phyloP scores from a whole-genome alignment of 2,329 filamentous ascomycete species.

The Verticillium longisporum region DNA sequence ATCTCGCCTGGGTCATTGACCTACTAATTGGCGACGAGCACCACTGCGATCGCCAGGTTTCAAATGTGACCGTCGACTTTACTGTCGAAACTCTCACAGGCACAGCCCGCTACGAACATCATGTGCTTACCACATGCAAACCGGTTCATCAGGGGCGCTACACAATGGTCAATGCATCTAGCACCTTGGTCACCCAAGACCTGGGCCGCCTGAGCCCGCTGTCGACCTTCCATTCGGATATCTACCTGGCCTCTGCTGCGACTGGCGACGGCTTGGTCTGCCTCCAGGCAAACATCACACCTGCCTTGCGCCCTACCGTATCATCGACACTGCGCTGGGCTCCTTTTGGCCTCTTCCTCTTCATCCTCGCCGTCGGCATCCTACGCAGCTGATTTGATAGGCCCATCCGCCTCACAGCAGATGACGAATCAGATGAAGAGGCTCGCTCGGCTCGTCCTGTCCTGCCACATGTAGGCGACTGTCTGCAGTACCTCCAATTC shows the following conservation, averaged over 20 bases:
- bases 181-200: constrained; percentile 3
- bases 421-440: constrained; percentile 1
- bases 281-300: constrained; percentile 11
- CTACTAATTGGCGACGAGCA: background rate
- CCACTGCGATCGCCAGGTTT: background rate
- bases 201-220: constrained; percentile 6
- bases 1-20: background rate
- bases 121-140: background rate
- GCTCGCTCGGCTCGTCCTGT: constrained; percentile 2
- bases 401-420: constrained; percentile 1
- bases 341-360: constrained; percentile 11
- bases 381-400: background rate
- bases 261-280: constrained; percentile 6
- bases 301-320: constrained; percentile 3
- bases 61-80: background rate
- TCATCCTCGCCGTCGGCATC: constrained; percentile 10
- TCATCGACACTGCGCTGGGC: constrained; percentile 8
- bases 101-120: background rate
- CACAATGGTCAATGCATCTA: background rate
- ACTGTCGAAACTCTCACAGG: background rate
- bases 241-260: constrained; percentile 3
- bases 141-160: background rate
- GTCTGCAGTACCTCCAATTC: constrained; percentile 71
- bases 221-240: constrained; percentile 9
- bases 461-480: constrained; percentile 34